Evolutionary conservation across 75 land plant species (phyloP), one percentile per base, ranked within the genome.

Genomic region (Cunninghamia lanceolata): DNA sequence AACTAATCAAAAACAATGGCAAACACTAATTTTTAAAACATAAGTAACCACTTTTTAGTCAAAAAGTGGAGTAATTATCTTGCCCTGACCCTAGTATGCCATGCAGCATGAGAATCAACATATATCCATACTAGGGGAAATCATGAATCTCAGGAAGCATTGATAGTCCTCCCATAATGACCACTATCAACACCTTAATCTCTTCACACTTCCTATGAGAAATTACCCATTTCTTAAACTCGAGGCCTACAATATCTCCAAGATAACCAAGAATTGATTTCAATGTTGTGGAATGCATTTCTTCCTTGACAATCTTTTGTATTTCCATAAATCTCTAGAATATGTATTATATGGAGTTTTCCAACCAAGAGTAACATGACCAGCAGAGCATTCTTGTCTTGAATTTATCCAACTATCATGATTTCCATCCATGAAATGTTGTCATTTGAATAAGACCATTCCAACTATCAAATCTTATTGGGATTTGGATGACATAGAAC

Each of bases 111-210:
- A 15, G 98, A 94, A 88, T 98, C 95, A 40, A 96, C 82, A 45
- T 82, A 90, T 38, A 95, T 98, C 82, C 85, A 28, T 40, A 96
- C 85, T 84, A 98, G 99, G 98, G 95, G 85, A 98, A 98, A 71
- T 98, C 99, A 83, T 90, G 95, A n/a, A 96, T 88, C 85, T 96
- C 95, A 2, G 96, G 88, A 47, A 95, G 94, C 93, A 93, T 92
- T 28, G 96, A 91, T 28, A 93, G 83, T 25, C 84, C 90, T 54
- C 94, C 93, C 46, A 93, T 95, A 19, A 93, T 11, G 15, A 94
- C 94, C 79, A 95, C 96, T 13, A 81, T 76, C 96, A 92, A 93
- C 87, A 97, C 56, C 88, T 96, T 97, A 84, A 40, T 40, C 2
- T 2, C 40, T 40, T 40, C 40, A 40, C 1, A 40, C 2, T 40